Conservation (phyloP, 2,329 filamentous ascomycete genomes). For the Aspergillus texensis region DNA sequence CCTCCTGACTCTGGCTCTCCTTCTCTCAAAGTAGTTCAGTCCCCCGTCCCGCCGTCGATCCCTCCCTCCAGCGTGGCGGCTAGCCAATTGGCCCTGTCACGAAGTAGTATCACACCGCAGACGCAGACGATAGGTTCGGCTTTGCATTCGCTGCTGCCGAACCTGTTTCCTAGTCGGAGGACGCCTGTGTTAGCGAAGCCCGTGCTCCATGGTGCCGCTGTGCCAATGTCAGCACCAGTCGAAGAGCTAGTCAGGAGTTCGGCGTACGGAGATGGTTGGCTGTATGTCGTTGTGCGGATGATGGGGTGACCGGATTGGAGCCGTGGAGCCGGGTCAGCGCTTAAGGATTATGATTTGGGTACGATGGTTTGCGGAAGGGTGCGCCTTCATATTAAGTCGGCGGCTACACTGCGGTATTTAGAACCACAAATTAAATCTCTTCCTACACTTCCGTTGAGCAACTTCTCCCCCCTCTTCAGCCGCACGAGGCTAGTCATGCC, state of each 20-base stretch:
- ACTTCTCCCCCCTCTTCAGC: neutral
- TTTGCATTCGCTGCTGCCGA: conserved; percentile 73
- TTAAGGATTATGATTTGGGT: too few relatives aligned
- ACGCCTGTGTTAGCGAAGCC: conserved; percentile 83
- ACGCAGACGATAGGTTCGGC: conserved; percentile 74
- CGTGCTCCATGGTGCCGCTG: conserved; percentile 79
- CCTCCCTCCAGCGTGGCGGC: conserved; percentile 29
- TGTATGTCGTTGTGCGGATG: conserved; percentile 79
- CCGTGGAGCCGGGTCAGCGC: too few relatives aligned
- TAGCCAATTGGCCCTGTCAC: conserved; percentile 24
- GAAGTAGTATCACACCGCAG: conserved; percentile 44
- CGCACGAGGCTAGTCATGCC: neutral
- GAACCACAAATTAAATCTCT: neutral
- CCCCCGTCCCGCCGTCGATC: conserved; percentile 63
- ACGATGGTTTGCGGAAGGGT: too few relatives aligned
- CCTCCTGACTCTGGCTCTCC: conserved; percentile 55
- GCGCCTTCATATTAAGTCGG: neutral
- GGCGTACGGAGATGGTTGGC: conserved; percentile 89
- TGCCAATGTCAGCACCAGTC: conserved; percentile 78
- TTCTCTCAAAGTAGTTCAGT: conserved; percentile 71
- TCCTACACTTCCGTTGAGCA: neutral
- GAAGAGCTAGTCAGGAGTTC: conserved; percentile 82
- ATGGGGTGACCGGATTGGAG: too few relatives aligned
- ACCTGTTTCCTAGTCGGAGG: conserved; percentile 81
- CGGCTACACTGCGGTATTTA: neutral